Evolutionary conservation across 306 rosid genomes (phyloP), one percentile per base, ranked within the genome.

Genomic region (Dryas drummondii): DNA sequence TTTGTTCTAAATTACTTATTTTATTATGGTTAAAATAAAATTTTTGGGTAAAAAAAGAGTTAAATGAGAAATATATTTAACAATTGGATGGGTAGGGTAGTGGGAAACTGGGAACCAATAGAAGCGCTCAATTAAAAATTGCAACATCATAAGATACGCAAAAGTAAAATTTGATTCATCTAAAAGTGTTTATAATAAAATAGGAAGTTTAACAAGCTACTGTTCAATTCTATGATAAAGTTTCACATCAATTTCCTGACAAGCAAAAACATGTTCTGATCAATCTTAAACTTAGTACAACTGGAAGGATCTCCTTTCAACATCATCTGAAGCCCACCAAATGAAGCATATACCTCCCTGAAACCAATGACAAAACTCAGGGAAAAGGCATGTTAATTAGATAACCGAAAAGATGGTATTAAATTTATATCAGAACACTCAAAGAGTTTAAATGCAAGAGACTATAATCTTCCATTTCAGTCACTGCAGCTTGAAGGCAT

Each of bases 281-380:
- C 96, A 13, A 80, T 66, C 70, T 75, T 82, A 77, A 93, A 87
- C 59, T 88, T 82, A 8, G 76, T 74, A 82, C 91, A 91, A 56
- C 76, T 87, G 42, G 83, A 75, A 40, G 92, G 85, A 76, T 91
- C 87, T 8, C 92, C 97, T 80, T 76, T 86, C 81, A 94, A 80
- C 93, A 85, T 68, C 93, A 94, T 73, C 86, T 90, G 97, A 45
- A 90, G 96, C 68, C 97, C 97, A 48, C 99, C 99, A 80, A 88
- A 92, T 17, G 99, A 90, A 42, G 76, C 92, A 77, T 68, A 90
- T 46, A 90, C 80, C 84, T 89, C 99, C 83, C 97, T 94, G 88
- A 62, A 61, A 42, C 42, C 78, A 71, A 66, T 75, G 10, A 83
- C 50, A 60, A 70, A 27, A 73, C 16, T 26, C 42, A 74, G 47